Percentiles rank a stretch among this genome's conserved stretches.
Evolutionary conservation across 2,329 filamentous ascomycete genomes (phyloP).

Genomic region (Microascus cirrosus): DNA sequence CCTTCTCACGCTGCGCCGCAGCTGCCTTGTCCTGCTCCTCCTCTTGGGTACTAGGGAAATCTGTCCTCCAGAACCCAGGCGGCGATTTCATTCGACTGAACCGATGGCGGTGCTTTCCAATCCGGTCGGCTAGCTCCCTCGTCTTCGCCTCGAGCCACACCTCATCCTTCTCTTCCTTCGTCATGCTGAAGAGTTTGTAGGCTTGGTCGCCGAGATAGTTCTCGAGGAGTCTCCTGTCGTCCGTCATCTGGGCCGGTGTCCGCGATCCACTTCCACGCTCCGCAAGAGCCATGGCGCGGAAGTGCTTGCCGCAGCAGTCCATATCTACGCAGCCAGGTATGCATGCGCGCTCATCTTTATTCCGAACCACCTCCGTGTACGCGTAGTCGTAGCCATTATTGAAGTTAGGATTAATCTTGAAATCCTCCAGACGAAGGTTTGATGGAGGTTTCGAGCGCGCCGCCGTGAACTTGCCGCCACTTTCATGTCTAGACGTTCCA

Average conservation of each 20-base stretch:
- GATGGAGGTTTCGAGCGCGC: slow-evolving; percentile 26
- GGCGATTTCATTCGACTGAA: slow-evolving; percentile 64
- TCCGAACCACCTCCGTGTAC: slow-evolving; percentile 64
- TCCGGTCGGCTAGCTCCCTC: slow-evolving; percentile 59
- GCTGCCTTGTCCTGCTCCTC: slow-evolving; percentile 51
- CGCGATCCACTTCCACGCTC: slow-evolving; percentile 30
- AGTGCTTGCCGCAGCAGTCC: slow-evolving; percentile 65
- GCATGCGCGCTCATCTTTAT: slow-evolving; percentile 55
- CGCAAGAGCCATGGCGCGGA: slow-evolving; percentile 52
- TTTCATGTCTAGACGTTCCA: not conserved
- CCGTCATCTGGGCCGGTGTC: slow-evolving; percentile 19
- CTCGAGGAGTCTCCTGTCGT: slow-evolving; percentile 41
- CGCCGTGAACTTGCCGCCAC: not conserved
- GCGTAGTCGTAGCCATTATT: slow-evolving; percentile 65
- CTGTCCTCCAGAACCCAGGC: slow-evolving; percentile 81
- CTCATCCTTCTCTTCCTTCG: slow-evolving; percentile 47
- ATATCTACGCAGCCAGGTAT: slow-evolving; percentile 64
- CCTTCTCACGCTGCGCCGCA: slow-evolving; percentile 50
- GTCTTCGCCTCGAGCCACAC: slow-evolving; percentile 67
- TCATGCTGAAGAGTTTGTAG: slow-evolving; percentile 48
- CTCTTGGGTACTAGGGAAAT: slow-evolving; percentile 86
- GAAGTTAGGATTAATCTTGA: slow-evolving; percentile 66
- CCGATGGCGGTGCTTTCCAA: slow-evolving; percentile 66
- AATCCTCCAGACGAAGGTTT: slow-evolving; percentile 56
- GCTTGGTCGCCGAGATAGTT: slow-evolving; percentile 46